phyloP scores from a whole-genome alignment of 1,284 basidiomycete species.

The Cryptococcus amylolentus region DNA sequence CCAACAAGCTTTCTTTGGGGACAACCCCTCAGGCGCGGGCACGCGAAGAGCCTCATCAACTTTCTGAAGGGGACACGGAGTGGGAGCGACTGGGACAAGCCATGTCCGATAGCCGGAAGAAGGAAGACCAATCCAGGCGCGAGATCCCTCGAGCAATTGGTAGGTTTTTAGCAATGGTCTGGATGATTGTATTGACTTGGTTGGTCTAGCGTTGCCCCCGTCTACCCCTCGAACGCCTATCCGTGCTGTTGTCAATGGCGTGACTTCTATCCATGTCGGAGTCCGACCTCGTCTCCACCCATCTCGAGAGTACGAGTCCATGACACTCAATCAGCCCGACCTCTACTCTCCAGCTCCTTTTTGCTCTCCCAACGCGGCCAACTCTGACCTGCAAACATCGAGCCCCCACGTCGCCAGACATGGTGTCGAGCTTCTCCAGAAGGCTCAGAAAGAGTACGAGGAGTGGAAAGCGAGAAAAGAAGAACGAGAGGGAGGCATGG shows the following conservation, averaged over 20 bases:
- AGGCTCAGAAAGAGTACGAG: conserved; percentile 34
- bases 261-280: conserved; percentile 38
- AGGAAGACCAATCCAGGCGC: conserved; percentile 27
- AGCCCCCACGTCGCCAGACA: conserved; percentile 11
- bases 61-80: conserved; percentile 12
- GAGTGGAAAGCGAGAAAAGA: conserved; percentile 27
- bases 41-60: conserved; percentile 7
- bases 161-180: conserved; percentile 4
- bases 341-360: conserved; percentile 17
- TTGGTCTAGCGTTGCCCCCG: conserved; percentile 31
- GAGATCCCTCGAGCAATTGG: conserved; percentile 29
- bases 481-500: conserved; percentile 31
- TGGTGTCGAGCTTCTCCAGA: conserved; percentile 15
- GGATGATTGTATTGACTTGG: background rate
- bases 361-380: conserved; percentile 17
- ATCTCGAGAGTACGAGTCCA: conserved; percentile 19
- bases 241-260: conserved; percentile 29
- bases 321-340: conserved; percentile 34
- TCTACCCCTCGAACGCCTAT: conserved; percentile 27
- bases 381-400: background rate
- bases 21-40: background rate
- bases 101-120: conserved; percentile 17
- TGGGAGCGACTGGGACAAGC: conserved; percentile 35
- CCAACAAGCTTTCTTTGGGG: conserved; percentile 5
- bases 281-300: conserved; percentile 38